A percentile compares a stretch with the other conserved stretches of the same genome.
Evolutionary conservation across 805 yeast species (phyloP).

Genomic region (Torulaspora maleeae): DNA sequence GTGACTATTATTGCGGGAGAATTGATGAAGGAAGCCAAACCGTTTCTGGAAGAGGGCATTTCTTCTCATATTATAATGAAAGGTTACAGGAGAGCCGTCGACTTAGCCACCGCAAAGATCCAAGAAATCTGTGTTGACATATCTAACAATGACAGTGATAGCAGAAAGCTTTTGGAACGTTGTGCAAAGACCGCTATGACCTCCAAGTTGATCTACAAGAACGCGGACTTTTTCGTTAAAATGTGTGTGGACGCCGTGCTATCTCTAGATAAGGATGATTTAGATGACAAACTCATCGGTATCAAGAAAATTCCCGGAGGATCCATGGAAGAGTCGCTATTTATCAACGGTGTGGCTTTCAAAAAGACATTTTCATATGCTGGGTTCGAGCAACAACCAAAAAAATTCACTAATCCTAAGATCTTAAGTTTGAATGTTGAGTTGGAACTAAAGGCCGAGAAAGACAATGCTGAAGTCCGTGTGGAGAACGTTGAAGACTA

Average conservation of each 20-base stretch:
- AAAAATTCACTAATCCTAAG: constrained; percentile 71
- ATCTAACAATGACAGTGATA: constrained; percentile 42
- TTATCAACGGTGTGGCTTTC: constrained; percentile 93
- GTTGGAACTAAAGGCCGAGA: constrained; percentile 94
- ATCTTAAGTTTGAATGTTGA: constrained; percentile 85
- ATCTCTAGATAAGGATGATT: constrained; percentile 74
- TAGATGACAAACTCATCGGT: constrained; percentile 88
- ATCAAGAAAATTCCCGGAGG: constrained; percentile 95
- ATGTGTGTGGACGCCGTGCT: constrained; percentile 96
- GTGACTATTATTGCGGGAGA: constrained; percentile 95
- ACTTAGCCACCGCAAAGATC: constrained; percentile 67
- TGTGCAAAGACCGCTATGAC: constrained; percentile 98
- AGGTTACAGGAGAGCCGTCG: constrained; percentile 80
- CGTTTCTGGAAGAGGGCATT: constrained; percentile 93
- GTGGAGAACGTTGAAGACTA: constrained; percentile 90
- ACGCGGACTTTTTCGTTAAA: constrained; percentile 83
- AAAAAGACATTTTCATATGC: constrained; percentile 97
- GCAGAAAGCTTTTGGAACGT: constrained; percentile 73
- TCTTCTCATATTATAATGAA: constrained; percentile 83
- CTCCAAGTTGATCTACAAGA: constrained; percentile 83
- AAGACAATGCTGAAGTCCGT: constrained; percentile 97
- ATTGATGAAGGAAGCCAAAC: constrained; percentile 81
- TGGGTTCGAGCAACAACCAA: constrained; percentile 98
- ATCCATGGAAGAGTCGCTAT: constrained; percentile 86
- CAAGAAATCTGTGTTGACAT: constrained; percentile 72